phyloP scores from a whole-genome alignment of 2,329 filamentous ascomycete species.

The Trichophyton schoenleinii region DNA sequence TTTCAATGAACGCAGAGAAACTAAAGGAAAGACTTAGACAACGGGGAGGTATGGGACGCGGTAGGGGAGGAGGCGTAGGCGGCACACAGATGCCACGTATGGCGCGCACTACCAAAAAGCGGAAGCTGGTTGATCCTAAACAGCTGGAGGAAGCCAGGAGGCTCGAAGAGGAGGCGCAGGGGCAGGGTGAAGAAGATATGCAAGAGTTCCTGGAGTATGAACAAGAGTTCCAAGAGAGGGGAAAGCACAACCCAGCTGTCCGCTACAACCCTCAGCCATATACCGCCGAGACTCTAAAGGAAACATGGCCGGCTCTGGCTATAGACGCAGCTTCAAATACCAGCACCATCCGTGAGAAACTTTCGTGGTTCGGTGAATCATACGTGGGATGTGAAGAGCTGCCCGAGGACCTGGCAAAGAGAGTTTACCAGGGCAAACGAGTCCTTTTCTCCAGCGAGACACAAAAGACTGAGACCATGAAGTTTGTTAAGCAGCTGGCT shows the following conservation, averaged over 20 bases:
- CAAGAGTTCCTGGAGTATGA: neutral
- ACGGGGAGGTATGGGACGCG: neutral
- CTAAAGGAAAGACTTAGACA: neutral
- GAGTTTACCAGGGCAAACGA: slow-evolving; percentile 26
- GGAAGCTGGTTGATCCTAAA: neutral
- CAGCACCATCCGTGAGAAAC: slow-evolving; percentile 24
- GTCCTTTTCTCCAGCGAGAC: slow-evolving; percentile 27
- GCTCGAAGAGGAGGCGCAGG: neutral
- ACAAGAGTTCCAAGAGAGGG: slow-evolving; percentile 16
- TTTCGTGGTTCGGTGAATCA: slow-evolving; percentile 25
- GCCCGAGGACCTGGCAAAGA: slow-evolving; percentile 26
- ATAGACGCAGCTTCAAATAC: slow-evolving; percentile 18
- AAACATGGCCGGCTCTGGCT: slow-evolving; percentile 31
- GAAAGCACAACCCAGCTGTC: slow-evolving; percentile 20
- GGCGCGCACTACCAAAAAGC: neutral
- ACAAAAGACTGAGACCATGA: slow-evolving; percentile 26
- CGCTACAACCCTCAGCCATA: slow-evolving; percentile 26
- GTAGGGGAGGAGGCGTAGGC: neutral
- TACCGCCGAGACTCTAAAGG: slow-evolving; percentile 21
- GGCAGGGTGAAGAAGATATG: neutral
- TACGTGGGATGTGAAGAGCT: slow-evolving; percentile 25
- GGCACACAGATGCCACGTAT: neutral
- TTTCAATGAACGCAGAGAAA: neutral
- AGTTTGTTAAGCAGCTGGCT: slow-evolving; percentile 25
- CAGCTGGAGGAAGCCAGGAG: neutral